Percentiles rank a stretch among this genome's conserved stretches.
Conservation (phyloP, 352 stramenopile genomes). For the Globisporangium camurandrum region DNA sequence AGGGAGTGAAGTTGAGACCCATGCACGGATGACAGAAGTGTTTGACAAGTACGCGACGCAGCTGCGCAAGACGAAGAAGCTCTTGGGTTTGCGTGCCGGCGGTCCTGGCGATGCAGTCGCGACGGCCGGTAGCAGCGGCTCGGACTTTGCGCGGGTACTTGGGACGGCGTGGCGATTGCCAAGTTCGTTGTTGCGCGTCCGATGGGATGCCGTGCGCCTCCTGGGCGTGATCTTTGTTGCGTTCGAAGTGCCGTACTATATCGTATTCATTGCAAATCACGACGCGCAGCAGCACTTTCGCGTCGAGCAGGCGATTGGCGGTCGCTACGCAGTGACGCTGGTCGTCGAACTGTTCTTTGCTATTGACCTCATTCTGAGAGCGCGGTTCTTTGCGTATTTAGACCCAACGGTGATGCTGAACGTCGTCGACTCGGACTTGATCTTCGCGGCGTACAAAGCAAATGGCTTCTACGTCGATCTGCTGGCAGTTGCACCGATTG, state of each 20-base stretch:
- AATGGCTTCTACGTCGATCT: conserved; percentile 53
- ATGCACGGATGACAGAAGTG: conserved; percentile 28
- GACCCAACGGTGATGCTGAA: conserved; percentile 53
- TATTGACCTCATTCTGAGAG: conserved; percentile 35
- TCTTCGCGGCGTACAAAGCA: conserved; percentile 49
- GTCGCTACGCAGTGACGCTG: conserved; percentile 26
- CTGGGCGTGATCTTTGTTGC: conserved; percentile 38
- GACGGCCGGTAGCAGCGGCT: conserved; percentile 5
- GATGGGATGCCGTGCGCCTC: conserved; percentile 42
- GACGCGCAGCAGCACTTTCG: conserved; percentile 41
- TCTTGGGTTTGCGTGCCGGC: conserved; percentile 39
- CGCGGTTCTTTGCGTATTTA: conserved; percentile 44
- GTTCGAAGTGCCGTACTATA: conserved; percentile 67
- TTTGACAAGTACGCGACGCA: conserved; percentile 56
- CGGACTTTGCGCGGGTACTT: conserved; percentile 3
- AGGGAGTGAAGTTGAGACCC: conserved; percentile 18
- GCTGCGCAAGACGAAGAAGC: conserved; percentile 67
- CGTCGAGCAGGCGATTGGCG: conserved; percentile 20
- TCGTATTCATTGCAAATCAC: conserved; percentile 50
- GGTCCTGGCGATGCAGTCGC: conserved; percentile 8
- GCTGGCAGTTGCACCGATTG: conserved; percentile 34
- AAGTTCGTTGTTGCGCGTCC: conserved; percentile 39
- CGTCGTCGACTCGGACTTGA: conserved; percentile 42
- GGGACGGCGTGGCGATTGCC: conserved; percentile 30
- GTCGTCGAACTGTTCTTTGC: conserved; percentile 48